These are phyloP conservation scores for Trichoderma atroviride DNA, from an alignment of 2,329 filamentous ascomycete genomes.

Conservation along the genomic window DNA sequence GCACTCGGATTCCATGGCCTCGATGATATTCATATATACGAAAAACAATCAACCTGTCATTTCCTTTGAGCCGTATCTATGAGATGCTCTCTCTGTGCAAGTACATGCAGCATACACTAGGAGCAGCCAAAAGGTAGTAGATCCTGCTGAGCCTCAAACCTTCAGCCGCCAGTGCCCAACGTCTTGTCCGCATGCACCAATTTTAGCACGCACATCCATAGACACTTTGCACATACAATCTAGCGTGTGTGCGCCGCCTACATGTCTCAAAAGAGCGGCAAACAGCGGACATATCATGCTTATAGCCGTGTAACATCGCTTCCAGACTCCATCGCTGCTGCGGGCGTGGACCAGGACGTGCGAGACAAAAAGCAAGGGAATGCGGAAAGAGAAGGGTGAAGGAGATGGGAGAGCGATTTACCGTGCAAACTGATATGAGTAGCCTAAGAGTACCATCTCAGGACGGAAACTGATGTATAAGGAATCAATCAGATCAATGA, in stretches of 20 bases:
- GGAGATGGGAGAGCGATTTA: background rate
- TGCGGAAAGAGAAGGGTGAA: background rate
- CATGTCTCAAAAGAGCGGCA: constrained; percentile 18
- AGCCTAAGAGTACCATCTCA: background rate
- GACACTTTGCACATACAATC: background rate
- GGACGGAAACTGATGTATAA: background rate
- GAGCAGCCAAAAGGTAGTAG: background rate
- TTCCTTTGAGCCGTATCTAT: background rate
- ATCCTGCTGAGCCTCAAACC: constrained; percentile 22
- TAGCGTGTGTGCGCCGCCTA: background rate
- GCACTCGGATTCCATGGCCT: background rate
- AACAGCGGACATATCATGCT: background rate
- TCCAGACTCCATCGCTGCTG: background rate
- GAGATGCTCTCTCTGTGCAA: background rate
- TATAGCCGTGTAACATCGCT: background rate
- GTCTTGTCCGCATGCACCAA: background rate
- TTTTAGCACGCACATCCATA: background rate
- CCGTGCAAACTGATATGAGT: background rate
- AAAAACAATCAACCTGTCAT: background rate
- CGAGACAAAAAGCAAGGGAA: background rate
- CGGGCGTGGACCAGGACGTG: background rate
- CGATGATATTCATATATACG: background rate
- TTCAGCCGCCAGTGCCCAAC: constrained; percentile 13
- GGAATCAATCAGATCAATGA: background rate
- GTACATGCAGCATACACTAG: background rate